Conservation (phyloP, 345 rosid genomes). For the Arabidopsis arenosa region DNA sequence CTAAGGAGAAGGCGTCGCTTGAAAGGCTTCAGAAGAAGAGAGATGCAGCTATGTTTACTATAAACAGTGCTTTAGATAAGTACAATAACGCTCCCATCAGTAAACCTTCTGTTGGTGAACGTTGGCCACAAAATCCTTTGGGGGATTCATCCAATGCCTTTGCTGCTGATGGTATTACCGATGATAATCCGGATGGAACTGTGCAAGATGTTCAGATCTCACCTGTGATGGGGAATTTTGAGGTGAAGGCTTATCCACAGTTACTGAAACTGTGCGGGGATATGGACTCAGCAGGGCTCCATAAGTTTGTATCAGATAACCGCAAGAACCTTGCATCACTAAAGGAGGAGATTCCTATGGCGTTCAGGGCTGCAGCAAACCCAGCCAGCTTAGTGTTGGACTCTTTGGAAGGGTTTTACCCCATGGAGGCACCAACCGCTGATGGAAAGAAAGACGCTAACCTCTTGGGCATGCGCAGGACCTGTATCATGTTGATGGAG, state of each 20-base stretch:
- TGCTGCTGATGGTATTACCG: conserved; percentile 49
- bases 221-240: conserved; percentile 54
- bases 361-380: conserved; percentile 74
- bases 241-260: conserved; percentile 79
- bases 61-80: conserved; percentile 70
- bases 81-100: conserved; percentile 59
- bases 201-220: conserved; percentile 60
- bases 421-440: conserved; percentile 54
- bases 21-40: conserved; percentile 88
- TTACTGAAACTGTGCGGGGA: conserved; percentile 76
- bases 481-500: conserved; percentile 99
- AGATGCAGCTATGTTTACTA: conserved; percentile 77
- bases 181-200: conserved; percentile 45
- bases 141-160: conserved; percentile 57
- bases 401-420: conserved; percentile 86
- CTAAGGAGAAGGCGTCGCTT: conserved; percentile 79
- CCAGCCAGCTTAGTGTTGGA: conserved; percentile 82
- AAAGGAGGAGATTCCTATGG: conserved; percentile 89
- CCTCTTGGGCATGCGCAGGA: conserved; percentile 91
- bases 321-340: conserved; percentile 94
- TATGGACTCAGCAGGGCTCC: conserved; percentile 92
- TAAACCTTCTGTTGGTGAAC: conserved; percentile 50
- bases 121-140: conserved; percentile 43
- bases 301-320: conserved; percentile 92
- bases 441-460: conserved; percentile 92